Evolutionary conservation across 352 stramenopile species (phyloP).

Genomic region (Pythium periplocum): DNA sequence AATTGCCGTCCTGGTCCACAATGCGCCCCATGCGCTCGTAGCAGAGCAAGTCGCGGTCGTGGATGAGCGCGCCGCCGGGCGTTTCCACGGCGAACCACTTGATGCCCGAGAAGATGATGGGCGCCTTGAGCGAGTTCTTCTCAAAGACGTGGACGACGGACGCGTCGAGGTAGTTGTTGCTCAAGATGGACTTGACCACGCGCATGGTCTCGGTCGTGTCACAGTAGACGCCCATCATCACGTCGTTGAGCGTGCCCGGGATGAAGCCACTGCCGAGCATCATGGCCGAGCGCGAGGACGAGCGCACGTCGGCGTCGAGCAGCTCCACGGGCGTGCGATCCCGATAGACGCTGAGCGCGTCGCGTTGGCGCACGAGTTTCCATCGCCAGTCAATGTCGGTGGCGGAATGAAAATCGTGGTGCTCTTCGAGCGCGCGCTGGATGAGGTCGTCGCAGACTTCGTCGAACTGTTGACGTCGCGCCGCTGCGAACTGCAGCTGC

Average conservation of each 20-base stretch:
- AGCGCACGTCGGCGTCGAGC: neutral
- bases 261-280: conserved; percentile 57
- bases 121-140: conserved; percentile 29
- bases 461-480: conserved; percentile 35
- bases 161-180: conserved; percentile 46
- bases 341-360: conserved; percentile 54
- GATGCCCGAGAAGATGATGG: conserved; percentile 55
- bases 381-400: conserved; percentile 28
- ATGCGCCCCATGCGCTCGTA: conserved; percentile 64
- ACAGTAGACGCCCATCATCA: conserved; percentile 38
- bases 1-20: conserved; percentile 39
- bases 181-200: conserved; percentile 36
- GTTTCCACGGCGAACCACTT: conserved; percentile 60
- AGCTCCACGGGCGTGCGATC: conserved; percentile 20
- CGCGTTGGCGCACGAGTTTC: conserved; percentile 51
- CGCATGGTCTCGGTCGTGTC: conserved; percentile 55
- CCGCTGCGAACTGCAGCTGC: conserved; percentile 29
- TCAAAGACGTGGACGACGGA: conserved; percentile 55
- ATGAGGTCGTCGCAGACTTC: conserved; percentile 51
- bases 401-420: conserved; percentile 49
- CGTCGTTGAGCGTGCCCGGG: conserved; percentile 50
- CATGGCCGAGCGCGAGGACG: conserved; percentile 23
- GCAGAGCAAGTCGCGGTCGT: conserved; percentile 47
- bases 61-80: conserved; percentile 33
- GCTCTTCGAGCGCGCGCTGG: conserved; percentile 40